Percentiles rank a stretch among this genome's conserved stretches.
These are phyloP conservation scores for Uncinocarpus reesii DNA, from an alignment of 2,329 filamentous ascomycete genomes.

Conservation along the genomic window DNA sequence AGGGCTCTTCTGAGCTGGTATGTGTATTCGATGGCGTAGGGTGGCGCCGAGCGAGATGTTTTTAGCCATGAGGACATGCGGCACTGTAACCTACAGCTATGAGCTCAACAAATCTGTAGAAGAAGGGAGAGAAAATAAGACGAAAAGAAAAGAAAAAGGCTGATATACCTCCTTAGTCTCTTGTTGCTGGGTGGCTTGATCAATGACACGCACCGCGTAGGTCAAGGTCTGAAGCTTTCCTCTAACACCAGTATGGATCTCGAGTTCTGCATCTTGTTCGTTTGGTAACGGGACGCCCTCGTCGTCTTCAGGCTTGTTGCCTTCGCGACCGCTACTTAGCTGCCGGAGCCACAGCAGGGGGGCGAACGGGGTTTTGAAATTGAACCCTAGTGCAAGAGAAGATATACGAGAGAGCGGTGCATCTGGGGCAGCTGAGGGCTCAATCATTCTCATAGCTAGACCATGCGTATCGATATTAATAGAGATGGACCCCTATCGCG, in stretches of 20 bases:
- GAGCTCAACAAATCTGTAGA: neutral
- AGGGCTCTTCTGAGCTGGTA: slow-evolving; percentile 22
- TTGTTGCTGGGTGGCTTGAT: slow-evolving; percentile 22
- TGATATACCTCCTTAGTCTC: slow-evolving; percentile 24
- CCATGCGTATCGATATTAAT: slow-evolving; percentile 29
- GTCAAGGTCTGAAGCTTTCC: slow-evolving; percentile 24
- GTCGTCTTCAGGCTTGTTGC: slow-evolving; percentile 8
- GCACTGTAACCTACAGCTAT: slow-evolving; percentile 23
- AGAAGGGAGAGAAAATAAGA: too few species aligned
- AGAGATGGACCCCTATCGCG: neutral
- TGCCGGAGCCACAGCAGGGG: slow-evolving; percentile 18
- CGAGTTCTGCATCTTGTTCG: slow-evolving; percentile 23
- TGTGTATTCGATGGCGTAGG: slow-evolving; percentile 24
- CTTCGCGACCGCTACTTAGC: slow-evolving; percentile 13
- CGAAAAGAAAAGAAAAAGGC: neutral
- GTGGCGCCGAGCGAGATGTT: slow-evolving; percentile 28
- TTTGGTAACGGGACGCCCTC: slow-evolving; percentile 9
- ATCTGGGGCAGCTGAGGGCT: slow-evolving; percentile 24
- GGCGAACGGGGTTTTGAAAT: slow-evolving; percentile 29
- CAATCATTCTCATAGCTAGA: slow-evolving; percentile 26
- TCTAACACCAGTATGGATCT: slow-evolving; percentile 26
- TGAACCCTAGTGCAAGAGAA: slow-evolving; percentile 26
- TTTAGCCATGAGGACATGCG: slow-evolving; percentile 22
- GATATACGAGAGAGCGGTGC: slow-evolving; percentile 23
- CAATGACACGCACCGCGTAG: slow-evolving; percentile 20